phyloP scores from a whole-genome alignment of 2,329 filamentous ascomycete species.

The Aspergillus uvarum region DNA sequence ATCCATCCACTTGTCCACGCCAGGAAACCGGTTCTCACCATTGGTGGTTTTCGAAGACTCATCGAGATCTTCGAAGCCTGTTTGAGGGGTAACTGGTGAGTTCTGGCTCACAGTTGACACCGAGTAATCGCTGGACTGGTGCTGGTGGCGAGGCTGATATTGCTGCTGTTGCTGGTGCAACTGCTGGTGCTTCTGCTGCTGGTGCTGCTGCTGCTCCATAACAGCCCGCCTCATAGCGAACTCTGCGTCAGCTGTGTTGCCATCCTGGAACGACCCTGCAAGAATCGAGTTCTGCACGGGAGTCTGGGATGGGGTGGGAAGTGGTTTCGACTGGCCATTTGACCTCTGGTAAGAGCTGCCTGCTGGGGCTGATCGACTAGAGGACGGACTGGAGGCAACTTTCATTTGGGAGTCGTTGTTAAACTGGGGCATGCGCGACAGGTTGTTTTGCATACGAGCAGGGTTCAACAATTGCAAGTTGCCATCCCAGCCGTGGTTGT shows the following conservation, averaged over 20 bases:
- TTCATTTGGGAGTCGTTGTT: slow-evolving; percentile 37
- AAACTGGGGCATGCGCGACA: slow-evolving; percentile 19
- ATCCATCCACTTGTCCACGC: slow-evolving; percentile 53
- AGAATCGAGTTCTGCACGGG: slow-evolving; percentile 54
- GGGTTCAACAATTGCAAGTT: slow-evolving; percentile 39
- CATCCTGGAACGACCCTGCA: slow-evolving; percentile 43
- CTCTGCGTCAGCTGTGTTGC: slow-evolving; percentile 50
- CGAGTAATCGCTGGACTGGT: slow-evolving; percentile 50
- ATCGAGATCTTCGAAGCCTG: slow-evolving; percentile 54
- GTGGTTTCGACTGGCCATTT: slow-evolving; percentile 50
- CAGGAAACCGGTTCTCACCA: slow-evolving; percentile 53
- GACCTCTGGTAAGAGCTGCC: slow-evolving; percentile 42
- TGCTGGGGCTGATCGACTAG: slow-evolving; percentile 42
- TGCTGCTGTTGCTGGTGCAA: slow-evolving; percentile 37
- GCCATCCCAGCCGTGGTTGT: slow-evolving; percentile 37
- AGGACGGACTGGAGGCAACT: slow-evolving; percentile 44
- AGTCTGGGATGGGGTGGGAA: slow-evolving; percentile 57
- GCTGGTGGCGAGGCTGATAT: slow-evolving; percentile 36
- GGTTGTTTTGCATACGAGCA: slow-evolving; percentile 32
- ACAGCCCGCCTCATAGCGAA: slow-evolving; percentile 60
- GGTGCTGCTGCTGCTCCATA: slow-evolving; percentile 47
- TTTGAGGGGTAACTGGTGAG: slow-evolving; percentile 62
- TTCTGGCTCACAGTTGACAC: slow-evolving; percentile 62
- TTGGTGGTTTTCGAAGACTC: slow-evolving; percentile 50
- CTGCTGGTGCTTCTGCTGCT: slow-evolving; percentile 30